Conservation (phyloP, 2,329 filamentous ascomycete genomes). For the Parastagonospora nodorum region DNA sequence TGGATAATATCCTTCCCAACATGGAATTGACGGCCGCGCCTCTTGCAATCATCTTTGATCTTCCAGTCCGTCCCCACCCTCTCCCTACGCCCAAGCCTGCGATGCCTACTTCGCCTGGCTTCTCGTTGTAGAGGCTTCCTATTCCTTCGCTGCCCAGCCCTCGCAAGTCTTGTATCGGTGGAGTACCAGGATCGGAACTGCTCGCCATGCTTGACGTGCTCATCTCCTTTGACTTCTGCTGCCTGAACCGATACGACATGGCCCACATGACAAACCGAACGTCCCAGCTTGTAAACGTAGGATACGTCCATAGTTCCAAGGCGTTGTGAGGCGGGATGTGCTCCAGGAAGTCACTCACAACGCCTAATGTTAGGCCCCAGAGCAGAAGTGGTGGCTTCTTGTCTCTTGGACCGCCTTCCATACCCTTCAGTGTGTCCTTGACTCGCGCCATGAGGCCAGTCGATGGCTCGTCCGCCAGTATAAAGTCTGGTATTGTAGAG, state of each 20-base stretch:
- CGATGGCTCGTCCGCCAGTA: constrained; percentile 33
- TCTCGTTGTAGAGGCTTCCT: constrained; percentile 27
- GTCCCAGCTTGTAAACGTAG: constrained; percentile 69
- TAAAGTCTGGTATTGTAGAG: constrained; percentile 57
- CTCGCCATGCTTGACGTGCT: constrained; percentile 8
- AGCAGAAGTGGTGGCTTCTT: constrained; percentile 61
- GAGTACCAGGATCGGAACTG: constrained; percentile 12
- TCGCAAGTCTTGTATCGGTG: constrained; percentile 31
- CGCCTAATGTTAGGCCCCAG: constrained; percentile 71
- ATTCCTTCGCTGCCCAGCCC: constrained; percentile 27
- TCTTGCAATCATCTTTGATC: constrained; percentile 45
- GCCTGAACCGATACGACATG: constrained; percentile 61
- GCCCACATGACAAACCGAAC: constrained; percentile 64
- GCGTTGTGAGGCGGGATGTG: constrained; percentile 68
- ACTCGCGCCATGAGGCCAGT: constrained; percentile 15
- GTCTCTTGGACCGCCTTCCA: constrained; percentile 37
- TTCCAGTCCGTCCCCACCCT: constrained; percentile 41
- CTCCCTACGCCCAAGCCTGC: constrained; percentile 52
- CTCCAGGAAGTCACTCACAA: constrained; percentile 70
- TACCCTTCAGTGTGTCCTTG: constrained; percentile 20
- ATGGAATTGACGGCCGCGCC: constrained; percentile 53
- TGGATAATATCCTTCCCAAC: constrained; percentile 60
- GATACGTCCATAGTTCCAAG: constrained; percentile 68
- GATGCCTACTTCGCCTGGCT: constrained; percentile 52
- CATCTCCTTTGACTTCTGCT: constrained; percentile 41